phyloP scores from a whole-genome alignment of 2,329 filamentous ascomycete genomes.

The Tolypocladium amazonense region DNA sequence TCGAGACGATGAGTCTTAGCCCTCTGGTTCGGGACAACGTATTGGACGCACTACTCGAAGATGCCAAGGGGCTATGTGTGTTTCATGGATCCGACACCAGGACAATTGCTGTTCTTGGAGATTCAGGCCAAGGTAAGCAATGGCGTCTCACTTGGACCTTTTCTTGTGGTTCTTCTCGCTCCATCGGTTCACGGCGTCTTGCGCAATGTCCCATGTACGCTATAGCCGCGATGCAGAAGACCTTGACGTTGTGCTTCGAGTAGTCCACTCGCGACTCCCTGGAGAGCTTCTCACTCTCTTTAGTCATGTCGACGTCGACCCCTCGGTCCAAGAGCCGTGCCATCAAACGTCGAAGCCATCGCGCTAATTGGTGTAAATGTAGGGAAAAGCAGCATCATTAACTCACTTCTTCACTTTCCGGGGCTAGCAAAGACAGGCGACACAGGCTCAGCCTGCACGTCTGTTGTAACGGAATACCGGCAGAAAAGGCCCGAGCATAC shows the following conservation, averaged over 20 bases:
- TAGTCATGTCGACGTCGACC: too few species aligned
- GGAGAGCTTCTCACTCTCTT: too few species aligned
- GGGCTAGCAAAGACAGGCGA: slow-evolving; percentile 18
- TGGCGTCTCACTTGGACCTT: too few species aligned
- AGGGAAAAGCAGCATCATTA: slow-evolving; percentile 22
- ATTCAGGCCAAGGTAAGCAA: slow-evolving; percentile 14
- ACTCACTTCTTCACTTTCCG: slow-evolving; percentile 21
- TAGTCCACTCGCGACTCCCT: too few species aligned
- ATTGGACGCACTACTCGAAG: background rate
- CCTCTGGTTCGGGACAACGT: background rate
- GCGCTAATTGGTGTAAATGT: slow-evolving; percentile 6
- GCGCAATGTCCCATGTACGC: too few species aligned
- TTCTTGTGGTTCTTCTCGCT: too few species aligned
- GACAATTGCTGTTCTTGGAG: slow-evolving; percentile 7
- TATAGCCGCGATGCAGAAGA: too few species aligned
- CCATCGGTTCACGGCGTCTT: too few species aligned
- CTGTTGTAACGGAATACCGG: slow-evolving; percentile 22
- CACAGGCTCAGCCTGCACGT: slow-evolving; percentile 21
- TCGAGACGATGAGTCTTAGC: background rate
- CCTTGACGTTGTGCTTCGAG: too few species aligned
- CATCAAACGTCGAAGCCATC: background rate
- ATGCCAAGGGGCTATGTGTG: background rate
- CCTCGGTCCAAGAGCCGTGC: too few species aligned
- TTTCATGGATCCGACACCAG: slow-evolving; percentile 3
- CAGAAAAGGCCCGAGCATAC: slow-evolving; percentile 14